A percentile compares a stretch with the other conserved stretches of the same genome.
Evolutionary conservation across 352 stramenopile genomes (phyloP).

Genomic region (Plasmopara muralis): DNA sequence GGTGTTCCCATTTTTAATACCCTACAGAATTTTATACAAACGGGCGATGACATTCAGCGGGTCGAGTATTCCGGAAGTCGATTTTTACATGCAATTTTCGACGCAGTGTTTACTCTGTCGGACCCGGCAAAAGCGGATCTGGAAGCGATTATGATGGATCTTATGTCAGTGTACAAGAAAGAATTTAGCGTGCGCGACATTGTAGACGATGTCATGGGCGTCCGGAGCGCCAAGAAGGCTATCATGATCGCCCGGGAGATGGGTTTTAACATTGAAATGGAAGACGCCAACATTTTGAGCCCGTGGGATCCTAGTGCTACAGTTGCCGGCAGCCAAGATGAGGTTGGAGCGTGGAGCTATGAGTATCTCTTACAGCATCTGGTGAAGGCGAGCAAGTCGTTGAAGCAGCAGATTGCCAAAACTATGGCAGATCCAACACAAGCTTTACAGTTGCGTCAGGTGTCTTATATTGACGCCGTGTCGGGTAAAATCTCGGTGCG

Average conservation of each 20-base stretch:
- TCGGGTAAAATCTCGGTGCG: constrained; percentile 43
- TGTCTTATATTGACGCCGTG: constrained; percentile 46
- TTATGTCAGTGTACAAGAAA: constrained; percentile 48
- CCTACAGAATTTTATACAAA: constrained; percentile 89
- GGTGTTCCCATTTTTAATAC: constrained; percentile 91
- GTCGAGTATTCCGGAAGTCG: constrained; percentile 89
- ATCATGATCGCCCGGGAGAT: constrained; percentile 92
- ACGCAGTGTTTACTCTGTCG: constrained; percentile 26
- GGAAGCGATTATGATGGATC: constrained; percentile 56
- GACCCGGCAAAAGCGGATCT: constrained; percentile 36
- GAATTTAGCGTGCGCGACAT: constrained; percentile 62
- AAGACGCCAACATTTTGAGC: constrained; percentile 54
- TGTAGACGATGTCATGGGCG: constrained; percentile 90
- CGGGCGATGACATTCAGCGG: constrained; percentile 85
- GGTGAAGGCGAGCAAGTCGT: constrained; percentile 25
- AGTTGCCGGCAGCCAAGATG: constrained; percentile 27
- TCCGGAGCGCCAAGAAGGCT: constrained; percentile 85
- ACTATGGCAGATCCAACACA: constrained; percentile 18
- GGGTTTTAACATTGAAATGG: constrained; percentile 72
- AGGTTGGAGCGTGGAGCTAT: constrained; percentile 36
- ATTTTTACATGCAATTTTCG: constrained; percentile 81
- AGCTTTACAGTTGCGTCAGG: constrained; percentile 38
- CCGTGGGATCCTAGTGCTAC: constrained; percentile 35
- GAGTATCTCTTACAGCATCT: constrained; percentile 56
- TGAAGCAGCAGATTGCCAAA: constrained; percentile 38